These are phyloP conservation scores for Pseudohalonectria lignicola DNA, from an alignment of 2,329 filamentous ascomycete species.

Conservation along the genomic window DNA sequence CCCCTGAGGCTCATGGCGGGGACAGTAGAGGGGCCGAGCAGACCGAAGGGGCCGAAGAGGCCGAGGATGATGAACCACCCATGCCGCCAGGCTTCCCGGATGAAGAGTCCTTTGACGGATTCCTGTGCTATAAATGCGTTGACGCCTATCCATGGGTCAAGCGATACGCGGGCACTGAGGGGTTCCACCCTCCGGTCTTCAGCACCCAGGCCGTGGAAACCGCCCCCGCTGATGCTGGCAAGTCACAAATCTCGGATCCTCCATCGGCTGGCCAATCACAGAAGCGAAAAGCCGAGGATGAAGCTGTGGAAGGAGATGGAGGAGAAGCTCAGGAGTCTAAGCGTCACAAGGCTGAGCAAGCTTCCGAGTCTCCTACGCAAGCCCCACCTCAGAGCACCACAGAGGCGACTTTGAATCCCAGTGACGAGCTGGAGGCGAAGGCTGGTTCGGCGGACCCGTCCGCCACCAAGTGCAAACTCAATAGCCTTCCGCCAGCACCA, in stretches of 20 bases:
- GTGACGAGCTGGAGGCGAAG: conserved; percentile 11
- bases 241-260: too few relatives aligned
- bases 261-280: conserved; percentile 7
- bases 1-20: too few relatives aligned
- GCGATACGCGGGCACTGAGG: conserved; percentile 66
- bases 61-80: conserved; percentile 50
- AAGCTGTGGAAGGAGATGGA: conserved; percentile 21
- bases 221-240: background rate
- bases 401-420: conserved; percentile 1
- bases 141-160: conserved; percentile 87
- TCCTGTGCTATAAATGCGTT: conserved; percentile 91
- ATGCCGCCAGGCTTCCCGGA: conserved; percentile 77
- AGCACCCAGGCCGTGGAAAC: conserved; percentile 15
- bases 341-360: conserved; percentile 40
- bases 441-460: conserved; percentile 6
- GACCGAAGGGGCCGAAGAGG: conserved; percentile 12
- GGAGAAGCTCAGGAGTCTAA: conserved; percentile 28
- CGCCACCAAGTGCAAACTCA: conserved; percentile 42
- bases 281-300: conserved; percentile 58
- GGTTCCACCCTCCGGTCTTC: conserved; percentile 69
- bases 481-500: conserved; percentile 44
- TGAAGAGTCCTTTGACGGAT: conserved; percentile 80
- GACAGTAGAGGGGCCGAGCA: too few relatives aligned
- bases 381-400: background rate
- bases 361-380: conserved; percentile 14